Evolutionary conservation across 306 rosid genomes (phyloP), one percentile per base, ranked within the genome.

Genomic region (Senna tora): DNA sequence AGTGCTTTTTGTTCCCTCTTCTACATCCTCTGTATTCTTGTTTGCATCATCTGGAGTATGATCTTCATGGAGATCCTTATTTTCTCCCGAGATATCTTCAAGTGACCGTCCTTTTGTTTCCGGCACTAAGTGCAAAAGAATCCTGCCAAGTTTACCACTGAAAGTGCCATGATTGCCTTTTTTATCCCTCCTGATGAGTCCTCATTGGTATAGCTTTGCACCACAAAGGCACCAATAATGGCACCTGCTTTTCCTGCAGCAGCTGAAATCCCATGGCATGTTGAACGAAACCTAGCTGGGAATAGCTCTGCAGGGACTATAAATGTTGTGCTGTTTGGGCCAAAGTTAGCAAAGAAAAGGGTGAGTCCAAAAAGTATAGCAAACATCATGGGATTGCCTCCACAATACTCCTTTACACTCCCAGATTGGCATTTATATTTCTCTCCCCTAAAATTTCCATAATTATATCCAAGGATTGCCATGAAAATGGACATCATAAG

Each of bases 261-360:
- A 0, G 90, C 90, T 0, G 96, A 89, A 36, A 87, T 81, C 5
- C 96, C 82, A 15, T 88, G 94, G 22, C 94, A 90, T 0, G 94
- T 88, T 1, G 90, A 88, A 36, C 92, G 86, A 7, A 86, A 71
- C 52, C 92, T 64, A 0, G 89, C 88, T 0, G 91, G 88, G 22
- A 89, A 89, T 5, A 89, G 72, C 80, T 88, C 92, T 0, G 90
- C 90, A 0, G 90, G 92, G 4, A 90, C 87, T 49, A 90, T 74
- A 56, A 88, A 90, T 16, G 90, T 90, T 5, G 94, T 88, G 51
- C 81, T 70, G 62, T 90, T 88, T 9, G 96, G 94, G 33, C 96
- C 96, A 71, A 90, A 88, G 61, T 88, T 90, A n/a, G 94, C 90
- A 60, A 90, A 90, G 80, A 90, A 88, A 64, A 90, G 83, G 16